A percentile compares a stretch with the other conserved stretches of the same genome.
Evolutionary conservation across 1,284 basidiomycete species (phyloP).

Genomic region (Cryptococcus deneoformans): DNA sequence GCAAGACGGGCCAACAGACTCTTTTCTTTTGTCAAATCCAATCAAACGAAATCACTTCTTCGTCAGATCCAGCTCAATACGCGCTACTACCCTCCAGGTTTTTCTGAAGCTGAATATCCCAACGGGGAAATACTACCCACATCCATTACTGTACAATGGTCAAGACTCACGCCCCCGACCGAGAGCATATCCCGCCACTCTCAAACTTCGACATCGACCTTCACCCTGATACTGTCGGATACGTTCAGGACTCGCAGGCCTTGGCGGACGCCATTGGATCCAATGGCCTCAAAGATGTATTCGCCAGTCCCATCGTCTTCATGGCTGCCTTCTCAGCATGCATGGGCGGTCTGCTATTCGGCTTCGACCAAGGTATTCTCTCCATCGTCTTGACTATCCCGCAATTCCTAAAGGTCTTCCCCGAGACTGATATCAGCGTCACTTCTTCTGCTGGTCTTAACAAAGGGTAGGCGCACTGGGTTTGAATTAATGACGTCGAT

Average conservation of each 20-base stretch:
- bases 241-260: background rate
- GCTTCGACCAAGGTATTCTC: conserved; percentile 14
- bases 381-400: conserved; percentile 35
- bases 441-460: conserved; percentile 19
- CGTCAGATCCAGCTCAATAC: no score
- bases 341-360: no score
- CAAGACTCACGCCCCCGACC: background rate
- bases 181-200: background rate
- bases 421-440: conserved; percentile 20
- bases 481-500: background rate
- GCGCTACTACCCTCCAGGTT: no score
- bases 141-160: no score
- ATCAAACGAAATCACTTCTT: no score
- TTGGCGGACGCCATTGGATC: background rate
- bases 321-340: conserved; percentile 27
- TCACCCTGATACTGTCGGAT: background rate
- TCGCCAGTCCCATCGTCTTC: conserved; percentile 15
- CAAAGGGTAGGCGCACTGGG: conserved; percentile 13
- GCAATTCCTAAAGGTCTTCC: conserved; percentile 32
- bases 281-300: conserved; percentile 18
- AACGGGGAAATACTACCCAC: no score
- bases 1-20: no score
- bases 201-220: background rate
- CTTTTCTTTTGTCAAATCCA: no score
- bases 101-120: no score